Evolutionary conservation across 129 eudicot genomes (phyloP).

Genomic region (Tanacetum coccineum): DNA sequence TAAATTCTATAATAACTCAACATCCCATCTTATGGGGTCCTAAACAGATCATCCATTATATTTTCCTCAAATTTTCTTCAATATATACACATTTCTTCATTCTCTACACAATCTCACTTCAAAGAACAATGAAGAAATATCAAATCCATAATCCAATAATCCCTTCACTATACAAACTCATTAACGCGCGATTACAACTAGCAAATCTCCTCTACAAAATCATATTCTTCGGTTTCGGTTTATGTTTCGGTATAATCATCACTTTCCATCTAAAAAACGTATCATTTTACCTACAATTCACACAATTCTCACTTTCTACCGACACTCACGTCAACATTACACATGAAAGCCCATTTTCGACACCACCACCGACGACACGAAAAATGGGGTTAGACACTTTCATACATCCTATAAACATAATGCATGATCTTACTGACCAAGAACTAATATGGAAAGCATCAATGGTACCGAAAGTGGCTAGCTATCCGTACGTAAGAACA

Average conservation of each 20-base stretch:
- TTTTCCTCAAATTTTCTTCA: not conserved
- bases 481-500: conserved; percentile 35
- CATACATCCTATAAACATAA: conserved; percentile 22
- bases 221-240: conserved; percentile 55
- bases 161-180: conserved; percentile 16
- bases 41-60: conserved; percentile 17
- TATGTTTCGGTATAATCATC: conserved; percentile 50
- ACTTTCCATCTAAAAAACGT: conserved; percentile 47
- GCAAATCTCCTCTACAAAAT: conserved; percentile 36
- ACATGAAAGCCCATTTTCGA: not conserved
- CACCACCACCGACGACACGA: conserved; percentile 13
- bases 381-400: conserved; percentile 18
- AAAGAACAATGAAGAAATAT: conserved; percentile 30
- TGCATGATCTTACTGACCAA: conserved; percentile 47
- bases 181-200: conserved; percentile 30
- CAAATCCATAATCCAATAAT: not conserved
- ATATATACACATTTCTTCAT: not conserved
- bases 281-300: conserved; percentile 44
- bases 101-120: too few species aligned
- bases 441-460: conserved; percentile 68
- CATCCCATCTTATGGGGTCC: conserved; percentile 5
- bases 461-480: conserved; percentile 44
- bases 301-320: conserved; percentile 32
- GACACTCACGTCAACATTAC: conserved; percentile 6
- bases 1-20: not conserved